Conservation (phyloP, 2,329 filamentous ascomycete species). For the Ascosphaera aggregata region DNA sequence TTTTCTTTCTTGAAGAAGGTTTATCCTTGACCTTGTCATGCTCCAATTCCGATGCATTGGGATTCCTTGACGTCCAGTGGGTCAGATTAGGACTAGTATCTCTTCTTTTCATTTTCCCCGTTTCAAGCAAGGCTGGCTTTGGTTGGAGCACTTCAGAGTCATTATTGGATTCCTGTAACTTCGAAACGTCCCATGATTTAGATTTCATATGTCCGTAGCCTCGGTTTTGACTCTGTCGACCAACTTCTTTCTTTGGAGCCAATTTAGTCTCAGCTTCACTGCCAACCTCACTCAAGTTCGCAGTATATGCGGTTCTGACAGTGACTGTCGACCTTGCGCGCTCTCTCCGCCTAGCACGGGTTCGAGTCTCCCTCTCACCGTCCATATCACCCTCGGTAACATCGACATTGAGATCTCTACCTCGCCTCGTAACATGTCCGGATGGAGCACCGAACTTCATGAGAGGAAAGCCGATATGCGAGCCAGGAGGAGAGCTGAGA, state of each 20-base stretch:
- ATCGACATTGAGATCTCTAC: constrained; percentile 8
- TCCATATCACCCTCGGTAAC: constrained; percentile 8
- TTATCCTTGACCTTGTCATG: constrained; percentile 1
- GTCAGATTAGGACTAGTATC: neutral
- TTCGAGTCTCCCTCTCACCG: constrained; percentile 4
- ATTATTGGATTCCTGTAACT: neutral
- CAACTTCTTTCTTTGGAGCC: constrained; percentile 6
- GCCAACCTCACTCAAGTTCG: constrained; percentile 9
- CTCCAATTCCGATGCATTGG: neutral
- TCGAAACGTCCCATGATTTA: neutral
- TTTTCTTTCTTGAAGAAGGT: neutral
- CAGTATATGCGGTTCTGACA: constrained; percentile 1
- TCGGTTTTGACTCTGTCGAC: constrained; percentile 1
- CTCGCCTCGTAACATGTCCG: neutral
- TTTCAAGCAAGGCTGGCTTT: neutral
- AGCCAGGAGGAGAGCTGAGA: neutral
- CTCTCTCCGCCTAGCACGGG: neutral
- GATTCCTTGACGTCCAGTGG: neutral
- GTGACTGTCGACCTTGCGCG: neutral
- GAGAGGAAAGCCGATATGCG: neutral
- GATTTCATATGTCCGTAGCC: neutral
- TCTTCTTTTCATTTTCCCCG: neutral
- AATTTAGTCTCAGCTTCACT: constrained; percentile 8
- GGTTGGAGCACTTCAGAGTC: neutral
- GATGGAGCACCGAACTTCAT: neutral